These are phyloP conservation scores for Orychophragmus violaceus DNA, from an alignment of 345 rosid genomes.

Conservation along the genomic window DNA sequence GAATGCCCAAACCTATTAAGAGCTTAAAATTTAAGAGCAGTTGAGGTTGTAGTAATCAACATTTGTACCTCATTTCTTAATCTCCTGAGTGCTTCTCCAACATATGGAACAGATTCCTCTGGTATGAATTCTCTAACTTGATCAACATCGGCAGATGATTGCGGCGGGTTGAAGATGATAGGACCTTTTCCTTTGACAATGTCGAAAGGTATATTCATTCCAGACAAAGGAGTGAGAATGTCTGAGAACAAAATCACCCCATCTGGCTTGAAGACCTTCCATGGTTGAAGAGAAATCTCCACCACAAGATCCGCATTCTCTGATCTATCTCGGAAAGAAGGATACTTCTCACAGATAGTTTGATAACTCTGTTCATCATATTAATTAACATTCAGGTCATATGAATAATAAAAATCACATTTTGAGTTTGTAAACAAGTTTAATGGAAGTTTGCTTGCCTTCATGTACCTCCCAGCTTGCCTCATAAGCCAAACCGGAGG, in stretches of 20 bases:
- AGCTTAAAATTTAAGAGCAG: no score
- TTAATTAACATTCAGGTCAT: neutral
- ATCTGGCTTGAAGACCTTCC: slow-evolving; percentile 91
- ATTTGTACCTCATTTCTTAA: slow-evolving; percentile 81
- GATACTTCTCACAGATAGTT: slow-evolving; percentile 73
- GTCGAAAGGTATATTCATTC: slow-evolving; percentile 98
- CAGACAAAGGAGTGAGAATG: slow-evolving; percentile 93
- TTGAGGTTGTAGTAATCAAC: no score
- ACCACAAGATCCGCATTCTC: slow-evolving; percentile 94
- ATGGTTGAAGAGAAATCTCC: slow-evolving; percentile 90
- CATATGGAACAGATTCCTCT: slow-evolving; percentile 82
- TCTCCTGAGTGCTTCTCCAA: slow-evolving; percentile 86
- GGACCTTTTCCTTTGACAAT: slow-evolving; percentile 97
- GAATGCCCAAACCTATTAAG: no score
- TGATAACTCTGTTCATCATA: slow-evolving; percentile 64
- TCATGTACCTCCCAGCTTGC: slow-evolving; percentile 99
- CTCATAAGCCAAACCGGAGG: slow-evolving; percentile 99
- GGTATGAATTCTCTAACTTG: slow-evolving; percentile 77
- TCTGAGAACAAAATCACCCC: slow-evolving; percentile 52
- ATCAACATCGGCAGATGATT: slow-evolving; percentile 57
- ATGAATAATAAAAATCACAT: neutral
- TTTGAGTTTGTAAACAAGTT: neutral
- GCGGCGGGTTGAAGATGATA: slow-evolving; percentile 68
- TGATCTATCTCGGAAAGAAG: slow-evolving; percentile 83
- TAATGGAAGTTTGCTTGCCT: slow-evolving; percentile 73